These are phyloP conservation scores for Carex arenaria DNA, from an alignment of 202 grass and related monocot species.

Conservation along the genomic window DNA sequence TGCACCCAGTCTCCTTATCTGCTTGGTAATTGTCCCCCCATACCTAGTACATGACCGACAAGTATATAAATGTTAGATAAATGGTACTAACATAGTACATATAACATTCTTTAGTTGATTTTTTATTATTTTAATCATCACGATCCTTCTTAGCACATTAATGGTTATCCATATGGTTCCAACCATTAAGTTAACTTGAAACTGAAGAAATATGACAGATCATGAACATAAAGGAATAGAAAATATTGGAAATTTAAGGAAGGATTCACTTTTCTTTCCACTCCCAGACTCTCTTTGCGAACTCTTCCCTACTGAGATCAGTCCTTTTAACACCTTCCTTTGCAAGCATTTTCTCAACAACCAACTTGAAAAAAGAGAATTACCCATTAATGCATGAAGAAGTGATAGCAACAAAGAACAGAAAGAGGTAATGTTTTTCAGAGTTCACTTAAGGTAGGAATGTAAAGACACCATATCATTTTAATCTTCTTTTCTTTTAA, in stretches of 20 bases:
- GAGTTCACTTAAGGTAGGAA: background rate
- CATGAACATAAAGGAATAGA: background rate
- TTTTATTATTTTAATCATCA: background rate
- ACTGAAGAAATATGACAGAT: background rate
- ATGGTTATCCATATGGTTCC: background rate
- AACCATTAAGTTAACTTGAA: background rate
- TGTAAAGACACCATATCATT: background rate
- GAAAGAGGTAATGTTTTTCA: conserved; percentile 2
- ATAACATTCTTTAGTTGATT: background rate
- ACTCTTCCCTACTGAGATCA: conserved; percentile 88
- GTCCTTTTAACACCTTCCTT: conserved; percentile 91
- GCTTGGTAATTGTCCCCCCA: conserved; percentile 89
- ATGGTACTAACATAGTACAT: background rate
- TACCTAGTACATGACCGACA: conserved; percentile 43
- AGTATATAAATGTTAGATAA: conserved; percentile 3
- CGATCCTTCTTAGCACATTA: background rate
- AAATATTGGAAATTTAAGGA: conserved; percentile 3
- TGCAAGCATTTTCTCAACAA: conserved; percentile 97
- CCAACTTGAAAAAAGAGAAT: conserved; percentile 55
- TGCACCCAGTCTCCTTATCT: conserved; percentile 93
- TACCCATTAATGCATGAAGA: conserved; percentile 25
- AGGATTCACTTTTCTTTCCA: conserved; percentile 89
- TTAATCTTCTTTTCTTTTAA: background rate
- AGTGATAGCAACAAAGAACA: conserved; percentile 11
- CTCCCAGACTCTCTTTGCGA: conserved; percentile 89